phyloP scores from a whole-genome alignment of 176 grass and related monocot genomes.

The Tuctoria greenei region DNA sequence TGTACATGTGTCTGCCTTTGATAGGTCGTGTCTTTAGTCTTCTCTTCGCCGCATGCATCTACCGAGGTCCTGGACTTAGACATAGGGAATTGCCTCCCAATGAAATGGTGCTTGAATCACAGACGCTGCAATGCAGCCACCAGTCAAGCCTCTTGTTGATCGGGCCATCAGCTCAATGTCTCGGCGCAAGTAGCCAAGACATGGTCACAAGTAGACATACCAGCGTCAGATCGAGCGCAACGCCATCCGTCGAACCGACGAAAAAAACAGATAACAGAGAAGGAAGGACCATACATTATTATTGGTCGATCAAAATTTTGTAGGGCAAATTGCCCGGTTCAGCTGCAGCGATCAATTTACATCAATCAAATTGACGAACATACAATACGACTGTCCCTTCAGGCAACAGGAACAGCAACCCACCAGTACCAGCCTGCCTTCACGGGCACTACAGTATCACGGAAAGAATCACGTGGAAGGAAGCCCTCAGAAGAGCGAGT shows the following conservation, averaged over 20 bases:
- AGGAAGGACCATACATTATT: neutral
- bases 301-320: constrained; percentile 48
- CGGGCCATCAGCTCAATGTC: neutral
- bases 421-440: neutral
- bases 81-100: too few relatives aligned
- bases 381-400: constrained; percentile 13
- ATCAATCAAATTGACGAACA: constrained; percentile 9
- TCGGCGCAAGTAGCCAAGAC: neutral
- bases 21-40: neutral
- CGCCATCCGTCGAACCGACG: neutral
- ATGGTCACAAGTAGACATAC: neutral
- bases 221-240: neutral
- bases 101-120: too few relatives aligned
- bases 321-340: neutral
- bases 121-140: too few relatives aligned
- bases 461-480: constrained; percentile 9
- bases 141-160: too few relatives aligned
- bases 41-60: neutral
- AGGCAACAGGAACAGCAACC: constrained; percentile 5
- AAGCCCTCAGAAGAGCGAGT: constrained; percentile 85
- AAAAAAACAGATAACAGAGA: neutral
- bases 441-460: neutral
- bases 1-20: neutral
- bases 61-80: neutral
- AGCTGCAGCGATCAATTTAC: constrained; percentile 9